A percentile compares a stretch with the other conserved stretches of the same genome.
These are phyloP conservation scores for Carex kokanica DNA, from an alignment of 176 grass and related monocot species.

Conservation along the genomic window DNA sequence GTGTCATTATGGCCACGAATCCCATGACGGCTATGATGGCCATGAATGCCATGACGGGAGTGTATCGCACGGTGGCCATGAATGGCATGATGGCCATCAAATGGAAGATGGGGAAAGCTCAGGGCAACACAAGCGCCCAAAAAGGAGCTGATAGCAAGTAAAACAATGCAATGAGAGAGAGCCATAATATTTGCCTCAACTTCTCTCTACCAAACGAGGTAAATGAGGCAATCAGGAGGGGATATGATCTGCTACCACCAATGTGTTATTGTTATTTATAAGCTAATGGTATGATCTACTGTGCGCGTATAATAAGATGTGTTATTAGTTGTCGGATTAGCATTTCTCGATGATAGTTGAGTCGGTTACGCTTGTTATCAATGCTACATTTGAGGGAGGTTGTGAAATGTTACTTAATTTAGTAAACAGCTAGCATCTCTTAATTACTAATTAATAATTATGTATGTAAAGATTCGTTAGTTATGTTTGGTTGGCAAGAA, in stretches of 20 bases:
- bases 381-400: neutral
- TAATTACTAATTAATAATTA: neutral
- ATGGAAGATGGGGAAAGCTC: neutral
- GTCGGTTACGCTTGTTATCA: neutral
- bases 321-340: neutral
- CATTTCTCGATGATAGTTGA: neutral
- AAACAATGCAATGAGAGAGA: constrained; percentile 18
- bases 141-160: constrained; percentile 13
- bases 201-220: neutral
- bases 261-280: constrained; percentile 9
- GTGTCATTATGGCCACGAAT: neutral
- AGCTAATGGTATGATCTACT: neutral
- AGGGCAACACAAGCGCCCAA: neutral
- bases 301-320: neutral
- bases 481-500: constrained; percentile 7
- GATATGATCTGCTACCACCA: neutral
- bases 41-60: neutral
- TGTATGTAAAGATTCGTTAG: neutral
- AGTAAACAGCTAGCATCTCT: neutral
- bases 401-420: constrained; percentile 11
- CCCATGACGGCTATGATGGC: neutral
- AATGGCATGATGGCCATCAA: neutral
- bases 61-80: neutral
- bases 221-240: neutral
- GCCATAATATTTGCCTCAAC: constrained; percentile 13